Base-by-base conservation (phyloP, 1,284 basidiomycete genomes). In the Vanrija pseudolonga region DNA sequence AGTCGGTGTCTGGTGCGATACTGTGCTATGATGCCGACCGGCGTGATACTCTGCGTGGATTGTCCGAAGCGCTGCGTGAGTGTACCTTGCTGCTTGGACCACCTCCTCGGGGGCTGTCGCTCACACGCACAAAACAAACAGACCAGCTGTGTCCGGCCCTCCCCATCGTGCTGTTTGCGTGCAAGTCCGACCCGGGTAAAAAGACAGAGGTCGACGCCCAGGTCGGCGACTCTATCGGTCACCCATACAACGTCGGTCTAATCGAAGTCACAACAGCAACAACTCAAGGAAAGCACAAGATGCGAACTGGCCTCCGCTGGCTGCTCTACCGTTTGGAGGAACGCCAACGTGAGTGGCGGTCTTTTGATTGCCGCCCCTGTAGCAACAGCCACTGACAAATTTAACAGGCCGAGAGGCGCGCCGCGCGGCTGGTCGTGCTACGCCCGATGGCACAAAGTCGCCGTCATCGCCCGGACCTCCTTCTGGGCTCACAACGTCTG, bases 301-400 rank as follows among this genome's bases (percentile, higher is more conserved):
- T 74, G 72, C 52, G 69, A 32, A 74, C 72, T 45, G 69, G 67
- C n/a, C 54, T 77, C 14, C 56, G 72, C 19, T 77, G 73, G 72
- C 50, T 77, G 19, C 44, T 77, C 39, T 72, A 69, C 50, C 68
- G 70, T 23, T 52, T 74, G 3, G 72, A 74, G 50, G 69, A 71
- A 37, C 36, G 65, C 23, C 60, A 65, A 32, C 62, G 72, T 72
- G 56, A 68, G 71, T 61, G n/a, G 32, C 32, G 12, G n/a, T n/a
- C n/a, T n/a, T 32, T 32, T 12, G 9, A 12, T 12, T 32, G 8
- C 32, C 9, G 37, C 38, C 14, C 18, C n/a, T 40, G 8, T 19
- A 24, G 20, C 36, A 26, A 4, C 24, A 20, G 20, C 7, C 38
- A 17, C 23, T 19, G 52, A 45, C 23, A 12, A 18, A 43, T 37